These are phyloP conservation scores for Eragrostis tef DNA, from an alignment of 202 grass and related monocot species.

Conservation along the genomic window DNA sequence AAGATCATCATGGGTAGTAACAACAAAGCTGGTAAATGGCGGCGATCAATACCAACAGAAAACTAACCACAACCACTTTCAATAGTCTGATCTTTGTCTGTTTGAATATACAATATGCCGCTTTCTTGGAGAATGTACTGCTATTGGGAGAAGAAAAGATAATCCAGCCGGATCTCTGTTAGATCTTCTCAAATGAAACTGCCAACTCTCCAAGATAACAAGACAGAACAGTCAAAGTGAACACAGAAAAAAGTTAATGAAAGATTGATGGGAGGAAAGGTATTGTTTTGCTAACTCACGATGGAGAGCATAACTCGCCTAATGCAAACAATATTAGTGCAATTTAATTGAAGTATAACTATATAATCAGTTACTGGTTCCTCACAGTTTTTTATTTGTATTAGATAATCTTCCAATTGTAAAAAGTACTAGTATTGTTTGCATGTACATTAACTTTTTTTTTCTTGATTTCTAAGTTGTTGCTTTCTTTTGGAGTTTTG, in stretches of 20 bases:
- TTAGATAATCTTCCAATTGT: constrained; percentile 68
- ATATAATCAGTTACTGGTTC: constrained; percentile 59
- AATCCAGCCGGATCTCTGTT: constrained; percentile 36
- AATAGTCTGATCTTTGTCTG: constrained; percentile 47
- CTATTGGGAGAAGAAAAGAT: constrained; percentile 42
- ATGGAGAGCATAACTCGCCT: constrained; percentile 45
- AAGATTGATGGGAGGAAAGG: constrained; percentile 47
- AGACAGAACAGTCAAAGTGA: constrained; percentile 49
- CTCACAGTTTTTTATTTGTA: constrained; percentile 60
- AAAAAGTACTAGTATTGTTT: constrained; percentile 64
- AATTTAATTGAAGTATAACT: constrained; percentile 61
- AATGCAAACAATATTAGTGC: constrained; percentile 56
- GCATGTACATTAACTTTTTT: constrained; percentile 60
- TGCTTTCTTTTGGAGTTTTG: not conserved
- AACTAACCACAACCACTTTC: constrained; percentile 55
- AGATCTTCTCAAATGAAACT: constrained; percentile 41
- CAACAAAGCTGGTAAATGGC: constrained; percentile 58
- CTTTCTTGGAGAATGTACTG: constrained; percentile 64
- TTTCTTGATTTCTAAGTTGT: not conserved
- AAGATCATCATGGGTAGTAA: constrained; percentile 98
- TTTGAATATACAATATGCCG: constrained; percentile 41
- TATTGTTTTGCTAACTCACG: constrained; percentile 58
- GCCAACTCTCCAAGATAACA: constrained; percentile 47
- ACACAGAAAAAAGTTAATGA: constrained; percentile 5
- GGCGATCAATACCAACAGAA: constrained; percentile 45